These are phyloP conservation scores for Deinandra increscens DNA, from an alignment of 129 eudicot genomes.

Conservation along the genomic window DNA sequence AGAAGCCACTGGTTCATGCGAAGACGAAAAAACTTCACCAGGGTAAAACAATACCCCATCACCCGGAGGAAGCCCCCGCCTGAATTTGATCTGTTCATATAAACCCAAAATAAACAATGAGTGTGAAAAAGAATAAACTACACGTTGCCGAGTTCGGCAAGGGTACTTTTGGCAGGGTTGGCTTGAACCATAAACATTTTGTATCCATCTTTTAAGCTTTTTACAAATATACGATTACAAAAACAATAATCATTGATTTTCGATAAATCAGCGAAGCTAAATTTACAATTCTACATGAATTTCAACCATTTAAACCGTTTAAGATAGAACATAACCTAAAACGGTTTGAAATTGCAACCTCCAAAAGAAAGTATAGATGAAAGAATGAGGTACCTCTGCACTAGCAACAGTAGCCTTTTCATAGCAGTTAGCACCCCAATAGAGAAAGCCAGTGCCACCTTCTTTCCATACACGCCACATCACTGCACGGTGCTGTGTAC, in stretches of 20 bases:
- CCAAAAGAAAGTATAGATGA: background rate
- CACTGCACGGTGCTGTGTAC: conserved; percentile 98
- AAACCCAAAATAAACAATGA: background rate
- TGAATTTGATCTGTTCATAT: conserved; percentile 69
- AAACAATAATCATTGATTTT: background rate
- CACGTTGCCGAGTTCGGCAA: background rate
- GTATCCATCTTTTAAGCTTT: background rate
- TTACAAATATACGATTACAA: background rate
- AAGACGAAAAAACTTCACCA: conserved; percentile 90
- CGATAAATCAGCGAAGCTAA: background rate
- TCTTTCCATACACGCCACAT: conserved; percentile 99
- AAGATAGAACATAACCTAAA: background rate
- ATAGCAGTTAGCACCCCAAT: conserved; percentile 99
- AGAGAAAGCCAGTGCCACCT: conserved; percentile 96
- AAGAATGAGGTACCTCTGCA: conserved; percentile 45
- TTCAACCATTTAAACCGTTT: background rate
- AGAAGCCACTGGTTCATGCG: conserved; percentile 93
- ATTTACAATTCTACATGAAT: background rate
- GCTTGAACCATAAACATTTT: background rate
- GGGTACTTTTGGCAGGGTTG: background rate
- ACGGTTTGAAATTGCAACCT: background rate
- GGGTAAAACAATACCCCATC: conserved; percentile 96
- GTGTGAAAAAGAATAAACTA: background rate
- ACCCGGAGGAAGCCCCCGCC: conserved; percentile 99
- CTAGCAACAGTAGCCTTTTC: conserved; percentile 90